A percentile compares a stretch with the other conserved stretches of the same genome.
These are phyloP conservation scores for Aegilops bicornis DNA, from an alignment of 176 grass and related monocot species.

Conservation along the genomic window DNA sequence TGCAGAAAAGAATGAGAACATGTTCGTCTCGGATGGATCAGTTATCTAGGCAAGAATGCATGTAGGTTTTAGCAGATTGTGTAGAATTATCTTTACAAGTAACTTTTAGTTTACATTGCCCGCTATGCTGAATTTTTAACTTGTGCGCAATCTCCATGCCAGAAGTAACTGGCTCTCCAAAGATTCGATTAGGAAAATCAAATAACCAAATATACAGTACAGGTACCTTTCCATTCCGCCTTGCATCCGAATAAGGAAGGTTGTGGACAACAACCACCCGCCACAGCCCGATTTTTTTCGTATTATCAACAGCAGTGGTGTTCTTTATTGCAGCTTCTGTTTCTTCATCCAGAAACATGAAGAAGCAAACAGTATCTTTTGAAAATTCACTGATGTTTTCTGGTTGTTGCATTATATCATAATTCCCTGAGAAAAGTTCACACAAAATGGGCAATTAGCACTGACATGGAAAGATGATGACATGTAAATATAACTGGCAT, in stretches of 20 bases:
- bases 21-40: slow-evolving; percentile 3
- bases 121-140: background rate
- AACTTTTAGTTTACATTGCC: slow-evolving; percentile 16
- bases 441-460: slow-evolving; percentile 16
- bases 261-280: slow-evolving; percentile 79
- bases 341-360: slow-evolving; percentile 99
- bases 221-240: slow-evolving; percentile 89
- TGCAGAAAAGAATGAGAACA: slow-evolving; percentile 9
- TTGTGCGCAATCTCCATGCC: background rate
- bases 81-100: slow-evolving; percentile 7
- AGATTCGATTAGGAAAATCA: slow-evolving; percentile 27
- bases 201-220: background rate
- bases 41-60: background rate
- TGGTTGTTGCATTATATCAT: slow-evolving; percentile 97
- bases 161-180: background rate
- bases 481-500: slow-evolving; percentile 5
- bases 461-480: background rate
- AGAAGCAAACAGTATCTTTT: slow-evolving; percentile 84
- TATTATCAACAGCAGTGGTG: slow-evolving; percentile 48
- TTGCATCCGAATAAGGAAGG: slow-evolving; percentile 87
- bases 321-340: slow-evolving; percentile 86
- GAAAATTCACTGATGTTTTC: slow-evolving; percentile 80
- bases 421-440: slow-evolving; percentile 73
- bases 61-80: background rate
- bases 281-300: slow-evolving; percentile 79